Evolutionary conservation across 2,329 filamentous ascomycete genomes (phyloP).

Genomic region (Fusarium abutilonis): DNA sequence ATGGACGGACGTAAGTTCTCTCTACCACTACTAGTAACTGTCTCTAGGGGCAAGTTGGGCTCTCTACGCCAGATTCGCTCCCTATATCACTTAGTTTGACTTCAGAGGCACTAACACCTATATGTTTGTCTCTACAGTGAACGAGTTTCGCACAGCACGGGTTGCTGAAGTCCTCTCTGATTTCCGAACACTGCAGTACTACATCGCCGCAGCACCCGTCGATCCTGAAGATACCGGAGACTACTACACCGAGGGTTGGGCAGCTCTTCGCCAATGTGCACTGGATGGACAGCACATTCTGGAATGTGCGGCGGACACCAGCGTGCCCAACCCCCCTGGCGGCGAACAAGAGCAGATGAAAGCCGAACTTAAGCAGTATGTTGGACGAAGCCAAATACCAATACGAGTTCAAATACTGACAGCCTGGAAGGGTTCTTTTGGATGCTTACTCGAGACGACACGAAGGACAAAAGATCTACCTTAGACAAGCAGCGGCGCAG

Average conservation of each 20-base stretch:
- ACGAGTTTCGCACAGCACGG: constrained; percentile 66
- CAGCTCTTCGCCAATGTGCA: constrained; percentile 68
- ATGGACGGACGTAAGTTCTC: constrained; percentile 46
- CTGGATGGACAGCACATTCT: constrained; percentile 72
- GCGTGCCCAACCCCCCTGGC: constrained; percentile 63
- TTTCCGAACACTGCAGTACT: constrained; percentile 70
- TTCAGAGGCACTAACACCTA: constrained; percentile 34
- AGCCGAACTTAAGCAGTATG: constrained; percentile 70
- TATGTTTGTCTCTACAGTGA: constrained; percentile 56
- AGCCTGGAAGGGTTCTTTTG: constrained; percentile 60
- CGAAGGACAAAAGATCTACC: constrained; percentile 71
- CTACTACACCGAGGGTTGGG: constrained; percentile 72
- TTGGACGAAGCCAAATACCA: constrained; percentile 2
- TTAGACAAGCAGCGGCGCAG: constrained; percentile 68
- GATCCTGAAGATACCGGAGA: constrained; percentile 66
- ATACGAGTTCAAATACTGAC: constrained; percentile 12
- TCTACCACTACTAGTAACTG: constrained; percentile 14
- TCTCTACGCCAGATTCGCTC: not conserved
- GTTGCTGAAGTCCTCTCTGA: constrained; percentile 71
- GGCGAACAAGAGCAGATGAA: constrained; percentile 68
- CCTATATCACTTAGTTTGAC: not conserved
- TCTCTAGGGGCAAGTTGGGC: constrained; percentile 13
- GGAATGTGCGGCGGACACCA: constrained; percentile 70
- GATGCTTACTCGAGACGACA: constrained; percentile 70
- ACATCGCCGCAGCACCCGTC: constrained; percentile 66